Evolutionary conservation across 1,284 basidiomycete species (phyloP).

Genomic region (Cyathus olla): DNA sequence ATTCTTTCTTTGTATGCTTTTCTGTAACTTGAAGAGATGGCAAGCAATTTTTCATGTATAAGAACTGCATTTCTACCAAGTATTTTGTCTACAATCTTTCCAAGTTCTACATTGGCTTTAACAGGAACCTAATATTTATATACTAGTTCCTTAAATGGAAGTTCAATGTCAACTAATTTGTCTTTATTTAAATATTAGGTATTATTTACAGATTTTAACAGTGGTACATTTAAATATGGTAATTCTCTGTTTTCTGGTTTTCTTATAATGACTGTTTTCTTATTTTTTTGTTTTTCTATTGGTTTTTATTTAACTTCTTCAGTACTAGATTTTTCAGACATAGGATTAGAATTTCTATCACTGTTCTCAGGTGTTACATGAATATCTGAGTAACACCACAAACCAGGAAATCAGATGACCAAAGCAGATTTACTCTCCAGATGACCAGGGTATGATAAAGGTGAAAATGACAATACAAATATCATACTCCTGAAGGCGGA

Average conservation of each 20-base stretch:
- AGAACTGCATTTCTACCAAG: background rate
- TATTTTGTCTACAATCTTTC: background rate
- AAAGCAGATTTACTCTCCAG: too few species aligned
- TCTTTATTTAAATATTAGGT: background rate
- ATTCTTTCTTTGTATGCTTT: background rate
- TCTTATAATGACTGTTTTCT: background rate
- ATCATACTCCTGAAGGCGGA: too few species aligned
- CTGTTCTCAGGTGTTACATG: background rate
- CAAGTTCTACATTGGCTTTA: background rate
- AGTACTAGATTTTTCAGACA: background rate
- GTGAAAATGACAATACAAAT: too few species aligned
- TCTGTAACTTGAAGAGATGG: background rate
- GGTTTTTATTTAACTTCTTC: background rate
- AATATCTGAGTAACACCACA: too few species aligned
- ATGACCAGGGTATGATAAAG: too few species aligned
- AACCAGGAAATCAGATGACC: too few species aligned
- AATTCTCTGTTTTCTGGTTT: background rate
- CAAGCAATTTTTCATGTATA: background rate
- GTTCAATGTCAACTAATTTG: background rate
- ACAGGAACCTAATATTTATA: background rate
- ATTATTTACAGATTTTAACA: background rate
- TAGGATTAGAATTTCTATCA: background rate
- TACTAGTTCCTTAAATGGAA: background rate
- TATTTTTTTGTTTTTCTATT: background rate
- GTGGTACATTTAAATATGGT: background rate